Base-by-base conservation (phyloP, 257 asterid genomes). In the Penstemon newberryi region DNA sequence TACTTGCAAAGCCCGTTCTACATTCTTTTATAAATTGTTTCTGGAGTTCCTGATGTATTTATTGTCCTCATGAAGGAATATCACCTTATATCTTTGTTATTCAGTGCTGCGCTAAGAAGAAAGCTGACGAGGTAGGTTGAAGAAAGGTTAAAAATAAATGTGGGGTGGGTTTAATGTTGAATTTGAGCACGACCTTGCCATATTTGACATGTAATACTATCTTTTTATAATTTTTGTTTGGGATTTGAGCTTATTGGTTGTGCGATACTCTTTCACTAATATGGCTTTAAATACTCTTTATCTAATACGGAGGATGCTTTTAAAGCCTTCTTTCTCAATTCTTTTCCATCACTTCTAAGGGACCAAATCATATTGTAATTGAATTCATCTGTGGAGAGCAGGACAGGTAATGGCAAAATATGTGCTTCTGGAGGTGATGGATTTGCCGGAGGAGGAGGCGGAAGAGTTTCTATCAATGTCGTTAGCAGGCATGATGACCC, bases 401-500 rank as follows among this genome's bases (percentile, higher is more conserved):
- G 97, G 96, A 83, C 73, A 45, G 97, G 97, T 80, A 86, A 84
- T 69, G 91, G 93, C 68, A 77, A 66, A 73, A 74, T 87, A 69
- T 76, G 91, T 87, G 97, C 97, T 75, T 85, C 77, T 65, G 97
- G 97, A 46, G 97, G 97, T 75, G 60, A 84, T 67, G 97, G 97
- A 72, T 91, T 91, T 89, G 92, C 85, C 67, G 97, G 97, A 60
- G 97, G 97, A 64, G 97, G 96, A 65, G 97, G 97, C 72, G 97
- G 97, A 85, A 86, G 97, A 84, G 82, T 91, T 62, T 85, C 95
- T 18, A 82, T 87, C 61, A 60, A 86, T 66, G 86, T 79, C 65
- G 80, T 81, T 62, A 87, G 97, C 83, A 78, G 95, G 80, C 97
- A 87, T 75, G 96, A 88, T 73, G 83, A 75, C 67, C 86, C 87